A percentile compares a stretch with the other conserved stretches of the same genome.
Evolutionary conservation across 768 basidiomycete genomes (phyloP).

Genomic region (Leccinum imitatum): DNA sequence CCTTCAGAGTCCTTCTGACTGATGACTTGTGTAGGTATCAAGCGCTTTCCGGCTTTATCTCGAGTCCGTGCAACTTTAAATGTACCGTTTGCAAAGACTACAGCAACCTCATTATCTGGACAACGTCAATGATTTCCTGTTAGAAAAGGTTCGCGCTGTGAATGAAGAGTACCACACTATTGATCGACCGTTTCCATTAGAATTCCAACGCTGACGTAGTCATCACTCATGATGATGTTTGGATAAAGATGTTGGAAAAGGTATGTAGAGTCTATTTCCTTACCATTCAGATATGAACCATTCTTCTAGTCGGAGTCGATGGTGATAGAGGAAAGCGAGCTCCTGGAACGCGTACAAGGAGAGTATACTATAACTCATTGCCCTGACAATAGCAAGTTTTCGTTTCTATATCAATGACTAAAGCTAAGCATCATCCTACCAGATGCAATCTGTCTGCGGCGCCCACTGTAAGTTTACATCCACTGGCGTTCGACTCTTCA

Average conservation of each 20-base stretch:
- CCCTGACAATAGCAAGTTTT: background rate
- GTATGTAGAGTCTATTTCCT: background rate
- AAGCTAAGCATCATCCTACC: too few species aligned
- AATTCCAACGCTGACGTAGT: background rate
- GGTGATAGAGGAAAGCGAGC: background rate
- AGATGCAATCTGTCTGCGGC: slow-evolving; percentile 3
- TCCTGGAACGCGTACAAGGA: slow-evolving; percentile 1
- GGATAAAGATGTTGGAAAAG: slow-evolving; percentile 5
- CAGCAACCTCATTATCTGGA: too few species aligned
- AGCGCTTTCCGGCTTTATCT: too few species aligned
- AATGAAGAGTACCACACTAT: too few species aligned
- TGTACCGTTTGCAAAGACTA: too few species aligned
- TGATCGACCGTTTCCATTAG: background rate
- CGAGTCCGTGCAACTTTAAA: too few species aligned
- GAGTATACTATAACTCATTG: too few species aligned
- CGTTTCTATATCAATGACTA: background rate
- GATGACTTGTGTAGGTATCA: too few species aligned
- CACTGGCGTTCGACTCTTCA: background rate
- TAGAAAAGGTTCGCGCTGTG: too few species aligned
- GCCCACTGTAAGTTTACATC: background rate
- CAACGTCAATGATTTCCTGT: too few species aligned
- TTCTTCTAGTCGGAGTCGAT: background rate
- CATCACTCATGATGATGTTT: background rate
- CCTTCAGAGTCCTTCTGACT: too few species aligned
- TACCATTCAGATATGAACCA: too few species aligned